Evolutionary conservation across 1,139 yeast species (phyloP), one percentile per base, ranked within the genome.

Genomic region (Pichia sp.): DNA sequence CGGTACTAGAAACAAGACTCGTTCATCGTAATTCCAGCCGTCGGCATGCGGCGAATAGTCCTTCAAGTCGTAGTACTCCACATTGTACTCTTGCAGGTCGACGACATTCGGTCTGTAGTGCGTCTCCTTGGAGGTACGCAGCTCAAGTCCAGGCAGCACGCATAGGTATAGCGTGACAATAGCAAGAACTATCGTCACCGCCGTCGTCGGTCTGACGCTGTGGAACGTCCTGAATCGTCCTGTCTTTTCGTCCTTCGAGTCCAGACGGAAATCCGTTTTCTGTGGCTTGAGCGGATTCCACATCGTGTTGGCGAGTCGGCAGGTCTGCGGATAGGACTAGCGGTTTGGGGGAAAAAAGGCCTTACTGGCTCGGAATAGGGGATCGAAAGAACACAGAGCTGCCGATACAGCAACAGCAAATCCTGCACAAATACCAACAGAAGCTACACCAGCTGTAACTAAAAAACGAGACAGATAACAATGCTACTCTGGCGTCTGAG

Each of bases 1-100:
- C 1, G 85, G 85, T 5, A 80, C 84, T 61, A 83, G 79, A 62
- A 80, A 79, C 45, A 80, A 64, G 30, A 80, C 81, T 36, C 83
- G 63, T 62, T 80, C 83, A 19, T 79, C 79, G 41, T 72, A 64
- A 56, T 77, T 80, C 84, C 84, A 80, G 4, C 84, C 84, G 60
- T 79, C 74, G 13, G 73, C 73, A 32, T 63, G 59, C 16, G 84
- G 84, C 52, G 72, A 74, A 57, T 77, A 77, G 49, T 77, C 75
- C 36, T 70, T 68, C 54, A 84, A 67, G 64, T 84, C 90, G 63
- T 78, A 83, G 62, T 72, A 81, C 52, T 76, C 78, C 8, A 80
- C 61, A 13, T 48, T 48, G n/a, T 41, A 43, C 26, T 50, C 43
- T 26, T 26, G 29, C 8, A 52, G 31, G 8, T 43, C 44, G 13